phyloP scores from a whole-genome alignment of 345 rosid species.

The Citrus cavaleriei region DNA sequence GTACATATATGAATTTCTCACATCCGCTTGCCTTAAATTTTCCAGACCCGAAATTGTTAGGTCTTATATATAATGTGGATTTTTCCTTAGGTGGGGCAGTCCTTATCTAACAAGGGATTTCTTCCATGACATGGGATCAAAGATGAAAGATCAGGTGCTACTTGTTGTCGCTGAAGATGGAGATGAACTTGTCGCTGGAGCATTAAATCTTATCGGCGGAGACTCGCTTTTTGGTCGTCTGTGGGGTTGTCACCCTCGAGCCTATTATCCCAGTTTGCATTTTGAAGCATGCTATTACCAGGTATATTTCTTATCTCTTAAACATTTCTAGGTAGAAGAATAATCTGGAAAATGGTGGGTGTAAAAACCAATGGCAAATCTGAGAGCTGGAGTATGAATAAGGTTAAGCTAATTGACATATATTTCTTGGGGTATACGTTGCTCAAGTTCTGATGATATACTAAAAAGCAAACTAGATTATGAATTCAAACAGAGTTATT shows the following conservation, averaged over 20 bases:
- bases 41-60: background rate
- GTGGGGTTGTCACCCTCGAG: conserved; percentile 85
- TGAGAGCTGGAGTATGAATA: background rate
- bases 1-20: background rate
- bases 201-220: conserved; percentile 91
- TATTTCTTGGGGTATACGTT: background rate
- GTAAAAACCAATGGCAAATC: background rate
- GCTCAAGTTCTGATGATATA: background rate
- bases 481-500: background rate
- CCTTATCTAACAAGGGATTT: conserved; percentile 88
- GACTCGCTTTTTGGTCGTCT: conserved; percentile 85
- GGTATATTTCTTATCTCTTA: conserved; percentile 32
- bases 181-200: conserved; percentile 88
- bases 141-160: conserved; percentile 71
- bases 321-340: background rate
- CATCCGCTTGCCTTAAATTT: background rate
- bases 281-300: conserved; percentile 99
- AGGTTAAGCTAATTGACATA: background rate
- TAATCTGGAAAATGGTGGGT: background rate
- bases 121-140: conserved; percentile 76
- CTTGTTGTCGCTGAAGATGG: conserved; percentile 88
- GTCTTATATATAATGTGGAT: conserved; percentile 2
- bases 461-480: background rate
- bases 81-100: conserved; percentile 74
- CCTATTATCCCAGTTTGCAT: conserved; percentile 83